A percentile compares a stretch with the other conserved stretches of the same genome.
Conservation (phyloP, 2,329 filamentous ascomycete genomes). For the Fusarium euwallaceae region DNA sequence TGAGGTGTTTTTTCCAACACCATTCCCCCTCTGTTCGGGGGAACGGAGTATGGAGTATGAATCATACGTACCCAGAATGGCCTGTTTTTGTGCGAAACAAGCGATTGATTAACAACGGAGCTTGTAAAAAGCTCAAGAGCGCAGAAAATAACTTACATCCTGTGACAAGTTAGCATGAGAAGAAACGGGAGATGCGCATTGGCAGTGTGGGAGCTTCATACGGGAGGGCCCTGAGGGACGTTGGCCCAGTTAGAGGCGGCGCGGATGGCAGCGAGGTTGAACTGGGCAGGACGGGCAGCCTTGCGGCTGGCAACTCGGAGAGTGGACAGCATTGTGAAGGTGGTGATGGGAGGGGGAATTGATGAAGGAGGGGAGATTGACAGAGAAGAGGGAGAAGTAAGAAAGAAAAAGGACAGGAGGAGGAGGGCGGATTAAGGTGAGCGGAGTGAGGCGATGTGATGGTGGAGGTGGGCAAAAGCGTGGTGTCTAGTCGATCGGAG, state of each 20-base stretch:
- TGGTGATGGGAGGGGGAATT: slow-evolving; percentile 23
- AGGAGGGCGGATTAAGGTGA: slow-evolving; percentile 19
- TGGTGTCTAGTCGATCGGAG: slow-evolving; percentile 47
- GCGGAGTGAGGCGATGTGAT: slow-evolving; percentile 41
- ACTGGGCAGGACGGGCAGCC: slow-evolving; percentile 57
- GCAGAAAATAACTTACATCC: slow-evolving; percentile 53
- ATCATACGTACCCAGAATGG: slow-evolving; percentile 75
- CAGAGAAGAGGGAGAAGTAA: slow-evolving; percentile 27
- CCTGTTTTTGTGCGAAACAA: slow-evolving; percentile 60
- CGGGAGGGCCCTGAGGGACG: slow-evolving; percentile 93
- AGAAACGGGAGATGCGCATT: slow-evolving; percentile 25
- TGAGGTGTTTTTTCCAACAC: slow-evolving; percentile 30
- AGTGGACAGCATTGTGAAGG: slow-evolving; percentile 67
- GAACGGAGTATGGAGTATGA: slow-evolving; percentile 37
- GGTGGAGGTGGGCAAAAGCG: slow-evolving; percentile 43
- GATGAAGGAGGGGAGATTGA: slow-evolving; percentile 28
- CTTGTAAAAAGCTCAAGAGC: slow-evolving; percentile 24
- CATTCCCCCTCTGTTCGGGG: slow-evolving; percentile 15
- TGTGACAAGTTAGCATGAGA: slow-evolving; percentile 42
- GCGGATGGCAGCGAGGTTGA: slow-evolving; percentile 57
- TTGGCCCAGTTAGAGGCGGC: slow-evolving; percentile 88
- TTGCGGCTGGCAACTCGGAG: slow-evolving; percentile 67
- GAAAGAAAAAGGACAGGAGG: slow-evolving; percentile 21
- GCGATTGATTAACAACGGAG: slow-evolving; percentile 40
- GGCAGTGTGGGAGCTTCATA: slow-evolving; percentile 63